Conservation (phyloP, 2,329 filamentous ascomycete species). For the Chalara sp. region DNA sequence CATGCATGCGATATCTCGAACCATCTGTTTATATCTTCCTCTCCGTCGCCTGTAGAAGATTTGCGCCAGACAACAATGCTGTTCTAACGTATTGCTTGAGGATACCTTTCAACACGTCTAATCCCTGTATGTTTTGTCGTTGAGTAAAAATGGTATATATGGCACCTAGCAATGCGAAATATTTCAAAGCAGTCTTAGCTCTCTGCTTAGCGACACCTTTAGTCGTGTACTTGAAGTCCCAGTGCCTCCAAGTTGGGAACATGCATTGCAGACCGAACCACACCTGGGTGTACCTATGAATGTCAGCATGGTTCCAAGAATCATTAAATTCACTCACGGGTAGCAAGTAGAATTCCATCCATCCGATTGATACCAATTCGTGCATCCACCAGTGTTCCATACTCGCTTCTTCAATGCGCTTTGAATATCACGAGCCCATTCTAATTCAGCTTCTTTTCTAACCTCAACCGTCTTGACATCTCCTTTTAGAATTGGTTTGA, state of each 20-base stretch:
- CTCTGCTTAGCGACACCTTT: conserved; percentile 30
- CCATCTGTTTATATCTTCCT: too few relatives aligned
- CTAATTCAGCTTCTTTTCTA: conserved; percentile 38
- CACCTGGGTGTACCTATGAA: conserved; percentile 39
- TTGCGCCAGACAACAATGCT: too few relatives aligned
- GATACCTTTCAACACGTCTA: too few relatives aligned
- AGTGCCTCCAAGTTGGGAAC: conserved; percentile 47
- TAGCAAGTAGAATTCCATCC: conserved; percentile 44
- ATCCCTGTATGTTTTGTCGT: too few relatives aligned
- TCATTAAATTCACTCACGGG: conserved; percentile 29
- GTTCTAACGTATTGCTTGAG: too few relatives aligned
- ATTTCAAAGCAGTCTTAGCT: not conserved
- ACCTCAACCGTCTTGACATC: conserved; percentile 39
- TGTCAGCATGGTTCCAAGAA: conserved; percentile 9
- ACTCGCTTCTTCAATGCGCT: conserved; percentile 37
- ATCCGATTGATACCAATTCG: conserved; percentile 41
- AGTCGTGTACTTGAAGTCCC: conserved; percentile 42
- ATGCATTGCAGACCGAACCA: conserved; percentile 42
- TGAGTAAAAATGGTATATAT: too few relatives aligned
- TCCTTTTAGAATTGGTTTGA: conserved; percentile 42
- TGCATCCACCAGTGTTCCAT: conserved; percentile 38
- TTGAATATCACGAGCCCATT: conserved; percentile 42
- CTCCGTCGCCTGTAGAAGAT: too few relatives aligned
- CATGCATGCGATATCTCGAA: too few relatives aligned
- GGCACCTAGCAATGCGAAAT: not conserved